Base-by-base conservation (phyloP, 1,284 basidiomycete species). In the Cryptococcus sp. region DNA sequence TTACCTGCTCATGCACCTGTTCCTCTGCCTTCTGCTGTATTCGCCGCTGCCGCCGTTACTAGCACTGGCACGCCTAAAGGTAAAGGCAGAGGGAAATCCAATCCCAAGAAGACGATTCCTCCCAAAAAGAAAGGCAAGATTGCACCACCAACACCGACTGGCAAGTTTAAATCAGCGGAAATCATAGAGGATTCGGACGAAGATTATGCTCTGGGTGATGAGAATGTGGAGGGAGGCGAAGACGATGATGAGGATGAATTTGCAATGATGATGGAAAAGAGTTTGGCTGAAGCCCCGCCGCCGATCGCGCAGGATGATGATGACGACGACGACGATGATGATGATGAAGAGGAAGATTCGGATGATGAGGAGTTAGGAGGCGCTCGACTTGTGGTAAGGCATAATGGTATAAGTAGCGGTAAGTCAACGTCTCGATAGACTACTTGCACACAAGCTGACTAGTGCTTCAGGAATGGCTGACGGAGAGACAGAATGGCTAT, bases 161-260 rank as follows among this genome's bases (percentile, higher is more conserved):
- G 58, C 43, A 73, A 73, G 57, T 56, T 65, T 60, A 73, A 73
- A 57, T 68, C 66, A 36, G 65, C 64, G 3, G 71, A 71, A 55
- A 68, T 66, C 43, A 73, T 73, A 43, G 68, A 74, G 47, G 71
- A 75, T 53, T 70, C 70, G 43, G 71, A 72, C 52, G 71, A 72
- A 23, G 53, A 48, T 53, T 54, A 60, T 35, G 50, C 6, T 3
- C 32, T 34, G 43, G 4, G 32, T 15, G 53, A 38, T 1, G 57
- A 46, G 8, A 31, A 13, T 35, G 37, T 11, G 3, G 63, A 52
- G 11, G 57, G 43, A 37, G 67, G 61, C 46, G 68, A 61, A 42
- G 66, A 58, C 31, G 61, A 66, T 15, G 63, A 58, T 33, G 63
- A 68, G 36, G 71, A 73, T 54, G 71, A 73, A 50, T 74, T 73